Evolutionary conservation across 257 asterid species (phyloP).

Genomic region (Forsythia viridissima): DNA sequence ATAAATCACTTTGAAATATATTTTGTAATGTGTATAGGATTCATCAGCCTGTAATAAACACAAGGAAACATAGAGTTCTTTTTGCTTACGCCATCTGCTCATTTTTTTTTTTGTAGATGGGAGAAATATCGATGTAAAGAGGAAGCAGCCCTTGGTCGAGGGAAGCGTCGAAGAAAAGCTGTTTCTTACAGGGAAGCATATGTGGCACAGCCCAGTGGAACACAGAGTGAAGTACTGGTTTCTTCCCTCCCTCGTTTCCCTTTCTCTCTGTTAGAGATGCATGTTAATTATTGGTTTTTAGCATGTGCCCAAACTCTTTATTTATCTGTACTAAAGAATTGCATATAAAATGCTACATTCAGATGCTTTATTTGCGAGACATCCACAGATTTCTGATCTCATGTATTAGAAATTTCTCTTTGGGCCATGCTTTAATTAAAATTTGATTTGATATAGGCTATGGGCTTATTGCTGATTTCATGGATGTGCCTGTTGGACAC

Average conservation of each 20-base stretch:
- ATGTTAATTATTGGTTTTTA: neutral
- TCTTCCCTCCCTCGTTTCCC: constrained; percentile 1
- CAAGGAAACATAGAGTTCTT: neutral
- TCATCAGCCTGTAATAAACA: neutral
- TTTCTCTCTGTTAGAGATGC: neutral
- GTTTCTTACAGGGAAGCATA: constrained; percentile 90
- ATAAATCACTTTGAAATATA: neutral
- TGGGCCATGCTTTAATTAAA: neutral
- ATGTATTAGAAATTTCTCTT: neutral
- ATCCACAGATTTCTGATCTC: neutral
- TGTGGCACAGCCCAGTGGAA: constrained; percentile 58
- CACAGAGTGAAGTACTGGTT: constrained; percentile 55
- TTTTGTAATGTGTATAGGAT: neutral
- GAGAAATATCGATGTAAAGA: constrained; percentile 79
- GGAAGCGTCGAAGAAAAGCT: constrained; percentile 91
- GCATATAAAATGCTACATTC: neutral
- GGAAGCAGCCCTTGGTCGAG: constrained; percentile 98
- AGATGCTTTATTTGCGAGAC: neutral
- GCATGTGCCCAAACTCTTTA: neutral
- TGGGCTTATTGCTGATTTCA: neutral
- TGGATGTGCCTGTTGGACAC: neutral
- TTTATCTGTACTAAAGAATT: neutral
- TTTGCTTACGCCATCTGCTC: constrained; percentile 15
- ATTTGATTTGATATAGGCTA: too few relatives aligned
- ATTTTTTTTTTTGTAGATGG: constrained; percentile 62